These are phyloP conservation scores for Geoglossum cookeanum DNA, from an alignment of 2,329 filamentous ascomycete genomes.

Conservation along the genomic window DNA sequence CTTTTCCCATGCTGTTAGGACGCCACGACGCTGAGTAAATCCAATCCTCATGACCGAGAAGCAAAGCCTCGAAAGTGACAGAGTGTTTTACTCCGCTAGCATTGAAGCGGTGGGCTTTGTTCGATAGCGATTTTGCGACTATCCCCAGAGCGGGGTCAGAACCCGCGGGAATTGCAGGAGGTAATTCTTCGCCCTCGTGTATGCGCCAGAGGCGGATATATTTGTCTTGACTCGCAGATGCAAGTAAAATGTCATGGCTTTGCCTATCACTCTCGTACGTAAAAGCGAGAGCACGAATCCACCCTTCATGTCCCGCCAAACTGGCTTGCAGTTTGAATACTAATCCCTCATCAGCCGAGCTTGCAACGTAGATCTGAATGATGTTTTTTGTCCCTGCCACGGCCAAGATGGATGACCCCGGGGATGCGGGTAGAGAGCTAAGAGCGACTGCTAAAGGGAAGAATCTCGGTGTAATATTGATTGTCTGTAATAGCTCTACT, in stretches of 20 bases:
- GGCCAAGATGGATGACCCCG: constrained; percentile 46
- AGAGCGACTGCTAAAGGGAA: constrained; percentile 66
- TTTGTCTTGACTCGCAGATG: constrained; percentile 92
- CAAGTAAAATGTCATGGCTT: constrained; percentile 55
- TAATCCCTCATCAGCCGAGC: constrained; percentile 19
- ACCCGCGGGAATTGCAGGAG: constrained; percentile 32
- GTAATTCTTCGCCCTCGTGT: constrained; percentile 47
- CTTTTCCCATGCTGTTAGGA: constrained; percentile 31
- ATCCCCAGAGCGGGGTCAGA: constrained; percentile 38
- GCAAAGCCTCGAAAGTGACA: constrained; percentile 79
- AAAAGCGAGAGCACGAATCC: constrained; percentile 77
- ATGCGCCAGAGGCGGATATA: constrained; percentile 90
- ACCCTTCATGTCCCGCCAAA: constrained; percentile 79
- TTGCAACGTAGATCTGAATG: constrained; percentile 61
- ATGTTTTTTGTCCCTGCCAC: constrained; percentile 66
- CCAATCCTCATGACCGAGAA: constrained; percentile 96
- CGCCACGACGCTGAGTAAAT: constrained; percentile 74
- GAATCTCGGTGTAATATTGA: constrained; percentile 56
- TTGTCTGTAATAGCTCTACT: constrained; percentile 43
- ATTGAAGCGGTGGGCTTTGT: constrained; percentile 68
- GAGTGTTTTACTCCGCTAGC: constrained; percentile 45
- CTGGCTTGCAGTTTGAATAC: constrained; percentile 56
- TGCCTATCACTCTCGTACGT: constrained; percentile 36
- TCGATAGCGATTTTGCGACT: constrained; percentile 58
- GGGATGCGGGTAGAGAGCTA: constrained; percentile 26